Percentiles rank a stretch among this genome's conserved stretches.
Conservation (phyloP, 129 eudicot species). For the Helianthus annuus region DNA sequence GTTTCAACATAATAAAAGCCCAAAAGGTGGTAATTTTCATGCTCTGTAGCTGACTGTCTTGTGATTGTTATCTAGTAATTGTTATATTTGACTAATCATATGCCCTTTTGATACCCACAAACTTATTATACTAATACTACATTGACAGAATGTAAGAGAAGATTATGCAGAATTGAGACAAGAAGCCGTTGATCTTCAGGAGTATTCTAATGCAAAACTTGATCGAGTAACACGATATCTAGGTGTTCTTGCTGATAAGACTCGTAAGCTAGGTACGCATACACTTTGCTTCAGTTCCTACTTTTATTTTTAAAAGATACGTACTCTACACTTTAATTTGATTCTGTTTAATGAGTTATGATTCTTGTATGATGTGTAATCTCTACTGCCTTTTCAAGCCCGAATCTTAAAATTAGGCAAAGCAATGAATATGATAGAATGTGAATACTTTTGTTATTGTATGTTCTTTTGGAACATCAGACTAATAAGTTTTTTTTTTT, state of each 20-base stretch:
- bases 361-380: constrained; percentile 14
- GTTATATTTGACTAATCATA: not conserved
- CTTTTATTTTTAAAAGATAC: constrained; percentile 3
- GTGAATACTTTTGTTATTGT: not conserved
- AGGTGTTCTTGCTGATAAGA: constrained; percentile 92
- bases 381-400: constrained; percentile 11
- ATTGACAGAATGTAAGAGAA: constrained; percentile 81
- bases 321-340: constrained; percentile 7
- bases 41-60: constrained; percentile 18
- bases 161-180: constrained; percentile 86
- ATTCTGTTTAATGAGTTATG: not conserved
- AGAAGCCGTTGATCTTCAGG: constrained; percentile 90
- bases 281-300: constrained; percentile 14
- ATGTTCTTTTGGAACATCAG: not conserved
- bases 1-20: constrained; percentile 15
- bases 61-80: constrained; percentile 14
- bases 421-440: not conserved
- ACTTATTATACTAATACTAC: constrained; percentile 27
- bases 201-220: constrained; percentile 90
- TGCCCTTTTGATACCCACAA: constrained; percentile 8
- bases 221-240: constrained; percentile 87
- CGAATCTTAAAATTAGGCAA: not conserved
- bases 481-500: not conserved
- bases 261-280: constrained; percentile 84
- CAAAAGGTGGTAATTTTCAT: constrained; percentile 18